phyloP scores from a whole-genome alignment of 2,329 filamentous ascomycete genomes.

The Immersiporthe knoxdaviesiana region DNA sequence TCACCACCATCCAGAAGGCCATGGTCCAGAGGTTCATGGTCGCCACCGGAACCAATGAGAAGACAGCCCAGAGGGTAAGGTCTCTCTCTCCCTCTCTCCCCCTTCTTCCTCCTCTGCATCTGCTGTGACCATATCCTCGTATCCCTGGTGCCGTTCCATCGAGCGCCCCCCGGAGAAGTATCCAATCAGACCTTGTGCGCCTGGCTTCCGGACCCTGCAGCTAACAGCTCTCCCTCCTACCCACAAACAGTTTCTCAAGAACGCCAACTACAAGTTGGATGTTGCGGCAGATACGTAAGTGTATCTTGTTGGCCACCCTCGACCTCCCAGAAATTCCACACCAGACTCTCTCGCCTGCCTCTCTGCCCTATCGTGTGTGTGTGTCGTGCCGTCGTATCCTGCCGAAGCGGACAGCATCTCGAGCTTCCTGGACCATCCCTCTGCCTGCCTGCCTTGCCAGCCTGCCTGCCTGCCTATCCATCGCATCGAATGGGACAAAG shows the following conservation, averaged over 20 bases:
- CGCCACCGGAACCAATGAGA: conserved; percentile 29
- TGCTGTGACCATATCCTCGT: not conserved
- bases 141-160: not conserved
- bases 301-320: conserved; percentile 28
- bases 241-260: conserved; percentile 52
- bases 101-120: not conserved
- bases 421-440: conserved; percentile 6
- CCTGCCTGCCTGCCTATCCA: not conserved
- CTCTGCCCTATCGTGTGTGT: not conserved
- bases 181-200: not conserved
- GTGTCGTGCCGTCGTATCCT: no score
- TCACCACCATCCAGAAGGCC: conserved; percentile 27
- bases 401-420: not conserved
- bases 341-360: not conserved
- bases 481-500: not conserved
- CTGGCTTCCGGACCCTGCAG: not conserved
- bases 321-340: not conserved
- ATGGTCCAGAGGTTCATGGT: conserved; percentile 27
- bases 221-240: conserved; percentile 11
- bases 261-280: conserved; percentile 54
- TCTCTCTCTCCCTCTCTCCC: not conserved
- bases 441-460: not conserved
- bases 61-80: conserved; percentile 30
- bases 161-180: not conserved
- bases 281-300: conserved; percentile 63